These are phyloP conservation scores for Allium cepa DNA, from an alignment of 106 monocot genomes.

Conservation along the genomic window DNA sequence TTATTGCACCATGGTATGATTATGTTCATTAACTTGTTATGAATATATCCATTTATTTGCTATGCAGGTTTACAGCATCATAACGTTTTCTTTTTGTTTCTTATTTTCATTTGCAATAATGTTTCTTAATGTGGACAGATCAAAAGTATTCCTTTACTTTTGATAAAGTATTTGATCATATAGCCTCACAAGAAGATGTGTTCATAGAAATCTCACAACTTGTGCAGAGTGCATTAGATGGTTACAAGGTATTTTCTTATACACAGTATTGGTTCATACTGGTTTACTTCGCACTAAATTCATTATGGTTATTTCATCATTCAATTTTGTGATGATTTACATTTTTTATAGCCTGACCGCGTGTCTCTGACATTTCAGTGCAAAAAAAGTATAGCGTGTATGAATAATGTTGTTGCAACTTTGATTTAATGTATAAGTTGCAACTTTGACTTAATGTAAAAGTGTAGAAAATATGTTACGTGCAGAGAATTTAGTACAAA, in stretches of 20 bases:
- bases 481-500: too few species aligned
- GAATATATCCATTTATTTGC: background rate
- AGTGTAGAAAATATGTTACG: too few species aligned
- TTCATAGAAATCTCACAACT: conserved; percentile 94
- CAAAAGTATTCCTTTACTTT: conserved; percentile 75
- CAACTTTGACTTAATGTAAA: background rate
- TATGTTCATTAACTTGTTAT: too few species aligned
- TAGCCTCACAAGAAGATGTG: conserved; percentile 68
- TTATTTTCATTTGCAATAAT: background rate
- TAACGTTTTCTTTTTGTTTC: background rate
- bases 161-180: conserved; percentile 84
- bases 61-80: background rate
- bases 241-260: conserved; percentile 60
- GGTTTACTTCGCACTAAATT: background rate
- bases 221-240: conserved; percentile 96
- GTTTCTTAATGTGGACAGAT: conserved; percentile 33
- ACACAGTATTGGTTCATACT: background rate
- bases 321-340: background rate
- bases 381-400: background rate
- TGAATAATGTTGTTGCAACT: background rate
- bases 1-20: conserved; percentile 54
- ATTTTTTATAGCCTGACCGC: background rate
- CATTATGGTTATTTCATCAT: background rate
- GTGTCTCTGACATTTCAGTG: background rate
- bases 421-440: background rate